Evolutionary conservation across 495 filamentous ascomycete genomes (phyloP), one percentile per base, ranked within the genome.

Genomic region (Xylaria palmicola): DNA sequence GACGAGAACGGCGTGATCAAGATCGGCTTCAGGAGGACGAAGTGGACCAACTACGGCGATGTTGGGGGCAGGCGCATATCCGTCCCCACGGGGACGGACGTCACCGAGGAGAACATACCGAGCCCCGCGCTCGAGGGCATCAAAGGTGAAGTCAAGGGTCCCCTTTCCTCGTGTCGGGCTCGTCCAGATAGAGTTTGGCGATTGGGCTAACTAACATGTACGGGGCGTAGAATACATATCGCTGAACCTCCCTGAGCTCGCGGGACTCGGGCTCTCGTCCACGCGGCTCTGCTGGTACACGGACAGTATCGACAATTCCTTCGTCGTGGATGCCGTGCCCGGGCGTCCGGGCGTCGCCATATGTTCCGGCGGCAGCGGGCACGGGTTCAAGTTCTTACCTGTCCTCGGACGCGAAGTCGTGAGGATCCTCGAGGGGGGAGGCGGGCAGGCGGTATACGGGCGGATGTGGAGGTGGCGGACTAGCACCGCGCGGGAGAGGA

Each of bases 271-370:
- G 0, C 66, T 73, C 32, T 59, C 74, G 29, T 69, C 74, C 6
- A 89, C 84, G 9, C 72, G 86, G 37, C 74, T 94, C 49, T 96
- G 90, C 72, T 92, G 88, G 88, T 94, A 94, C 85, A 65, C 86
- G 84, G 44, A 82, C 73, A 55, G 87, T 82, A 19, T 72, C 24
- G 65, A 69, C 52, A 69, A 73, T 53, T 86, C 91, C 68, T 92
- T 91, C 71, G 76, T 93, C 19, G 81, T 92, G 32, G 78, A 81
- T 34, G 86, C 85, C 54, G 86, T 91, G 58, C 89, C 90, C 0
- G 68, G 70, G 2, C 77, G 81, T 44, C 67, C 77, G 15, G 81
- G 83, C 4, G 72, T 93, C 3, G 88, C 91, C 69, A 68, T 93
- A 6, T 87, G 88, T 13, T 91, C 88, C 0, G 90, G 90, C 4